These are phyloP conservation scores for Annulohypoxylon maeteangense DNA, from an alignment of 495 filamentous ascomycete species.

Conservation along the genomic window DNA sequence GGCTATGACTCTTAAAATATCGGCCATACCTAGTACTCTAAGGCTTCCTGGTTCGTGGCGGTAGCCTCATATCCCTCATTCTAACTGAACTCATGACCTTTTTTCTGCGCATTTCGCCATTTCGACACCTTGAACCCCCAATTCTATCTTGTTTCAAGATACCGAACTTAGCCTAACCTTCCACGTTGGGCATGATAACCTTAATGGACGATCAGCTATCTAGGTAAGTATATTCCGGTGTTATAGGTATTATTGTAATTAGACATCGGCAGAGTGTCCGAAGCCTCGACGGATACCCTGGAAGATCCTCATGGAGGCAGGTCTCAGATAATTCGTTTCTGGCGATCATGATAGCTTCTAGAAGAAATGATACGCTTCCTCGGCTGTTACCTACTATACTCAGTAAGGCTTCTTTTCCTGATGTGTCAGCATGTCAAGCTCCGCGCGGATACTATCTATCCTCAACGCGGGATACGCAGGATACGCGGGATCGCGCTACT, in stretches of 20 bases:
- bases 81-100: slow-evolving; percentile 14
- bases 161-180: slow-evolving; percentile 29
- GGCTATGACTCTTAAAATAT: slow-evolving; percentile 1
- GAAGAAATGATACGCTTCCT: slow-evolving; percentile 32
- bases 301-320: slow-evolving; percentile 31
- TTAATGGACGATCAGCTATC: slow-evolving; percentile 10
- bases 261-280: slow-evolving; percentile 23
- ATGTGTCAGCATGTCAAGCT: slow-evolving; percentile 27
- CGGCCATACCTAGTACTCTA: slow-evolving; percentile 24
- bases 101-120: not conserved
- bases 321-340: slow-evolving; percentile 17
- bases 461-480: slow-evolving; percentile 33
- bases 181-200: slow-evolving; percentile 29
- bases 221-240: not conserved
- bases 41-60: slow-evolving; percentile 16
- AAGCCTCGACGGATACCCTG: slow-evolving; percentile 10
- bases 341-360: slow-evolving; percentile 37
- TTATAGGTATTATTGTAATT: slow-evolving; percentile 24
- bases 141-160: slow-evolving; percentile 11
- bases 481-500: slow-evolving; percentile 34
- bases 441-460: slow-evolving; percentile 32
- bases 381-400: slow-evolving; percentile 30
- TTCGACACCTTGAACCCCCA: slow-evolving; percentile 3
- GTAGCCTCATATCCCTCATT: slow-evolving; percentile 24
- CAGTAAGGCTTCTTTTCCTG: slow-evolving; percentile 23